A percentile compares a stretch with the other conserved stretches of the same genome.
Conservation (phyloP, 352 stramenopile species). For the Peronosclerospora sorghi region DNA sequence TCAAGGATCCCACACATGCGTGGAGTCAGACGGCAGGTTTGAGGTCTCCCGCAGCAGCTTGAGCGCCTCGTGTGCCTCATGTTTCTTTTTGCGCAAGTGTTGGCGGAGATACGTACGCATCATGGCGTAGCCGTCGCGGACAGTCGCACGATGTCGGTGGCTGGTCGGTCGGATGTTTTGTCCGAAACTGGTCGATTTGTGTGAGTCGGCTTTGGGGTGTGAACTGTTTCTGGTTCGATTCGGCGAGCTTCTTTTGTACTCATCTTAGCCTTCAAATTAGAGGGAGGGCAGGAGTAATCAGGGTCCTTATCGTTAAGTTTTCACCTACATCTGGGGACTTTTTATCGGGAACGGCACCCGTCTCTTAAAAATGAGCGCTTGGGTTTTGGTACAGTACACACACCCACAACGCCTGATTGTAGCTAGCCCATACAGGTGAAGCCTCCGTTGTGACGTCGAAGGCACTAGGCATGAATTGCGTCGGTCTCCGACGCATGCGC, state of each 20-base stretch:
- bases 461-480: no score
- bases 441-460: neutral
- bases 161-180: neutral
- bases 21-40: slow-evolving; percentile 33
- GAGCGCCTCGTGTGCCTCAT: slow-evolving; percentile 36
- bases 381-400: neutral
- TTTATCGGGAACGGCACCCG: neutral
- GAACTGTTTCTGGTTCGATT: neutral
- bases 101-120: slow-evolving; percentile 1
- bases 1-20: slow-evolving; percentile 32
- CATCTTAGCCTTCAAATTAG: no score
- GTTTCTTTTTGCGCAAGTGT: slow-evolving; percentile 18
- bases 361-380: no score
- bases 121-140: no score
- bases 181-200: neutral
- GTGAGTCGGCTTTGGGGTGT: no score
- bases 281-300: no score
- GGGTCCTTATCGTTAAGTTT: no score
- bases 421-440: no score
- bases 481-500: no score
- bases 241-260: neutral
- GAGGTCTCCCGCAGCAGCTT: slow-evolving; percentile 30
- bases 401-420: neutral
- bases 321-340: neutral
- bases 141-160: no score